Percentiles rank a stretch among this genome's conserved stretches.
Conservation (phyloP, 805 yeast species). For the Barnettozyma pratensis region DNA sequence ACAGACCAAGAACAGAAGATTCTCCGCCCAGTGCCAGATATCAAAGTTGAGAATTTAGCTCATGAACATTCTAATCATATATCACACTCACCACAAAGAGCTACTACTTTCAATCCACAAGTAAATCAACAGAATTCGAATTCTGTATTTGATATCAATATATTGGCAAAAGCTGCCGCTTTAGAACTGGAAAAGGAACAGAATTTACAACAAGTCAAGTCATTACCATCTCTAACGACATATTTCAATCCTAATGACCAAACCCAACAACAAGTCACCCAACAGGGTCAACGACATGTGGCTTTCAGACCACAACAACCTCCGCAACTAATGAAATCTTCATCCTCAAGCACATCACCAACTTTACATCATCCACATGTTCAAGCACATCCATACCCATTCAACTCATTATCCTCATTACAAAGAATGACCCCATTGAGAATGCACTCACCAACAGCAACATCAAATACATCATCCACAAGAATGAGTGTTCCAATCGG, state of each 20-base stretch:
- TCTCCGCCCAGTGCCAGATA: too few relatives aligned
- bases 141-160: slow-evolving; percentile 25
- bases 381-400: slow-evolving; percentile 23
- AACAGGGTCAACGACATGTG: slow-evolving; percentile 6
- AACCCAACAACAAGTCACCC: slow-evolving; percentile 1
- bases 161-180: slow-evolving; percentile 27
- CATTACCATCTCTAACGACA: slow-evolving; percentile 24
- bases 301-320: slow-evolving; percentile 15
- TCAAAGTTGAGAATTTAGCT: too few relatives aligned
- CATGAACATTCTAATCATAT: not conserved
- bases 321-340: slow-evolving; percentile 11
- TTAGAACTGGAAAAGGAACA: slow-evolving; percentile 26
- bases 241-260: slow-evolving; percentile 15
- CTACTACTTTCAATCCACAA: slow-evolving; percentile 10
- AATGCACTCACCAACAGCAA: slow-evolving; percentile 21
- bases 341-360: slow-evolving; percentile 18
- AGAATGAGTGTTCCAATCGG: slow-evolving; percentile 16
- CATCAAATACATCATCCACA: slow-evolving; percentile 12
- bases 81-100: slow-evolving; percentile 12
- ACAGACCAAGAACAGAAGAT: not conserved
- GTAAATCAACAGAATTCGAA: slow-evolving; percentile 6
- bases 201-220: slow-evolving; percentile 23
- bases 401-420: slow-evolving; percentile 42
- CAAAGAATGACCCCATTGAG: slow-evolving; percentile 61
- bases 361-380: slow-evolving; percentile 17